Evolutionary conservation across 2,329 filamentous ascomycete genomes (phyloP), one percentile per base, ranked within the genome.

Genomic region (Myriosclerotinia curreyana): DNA sequence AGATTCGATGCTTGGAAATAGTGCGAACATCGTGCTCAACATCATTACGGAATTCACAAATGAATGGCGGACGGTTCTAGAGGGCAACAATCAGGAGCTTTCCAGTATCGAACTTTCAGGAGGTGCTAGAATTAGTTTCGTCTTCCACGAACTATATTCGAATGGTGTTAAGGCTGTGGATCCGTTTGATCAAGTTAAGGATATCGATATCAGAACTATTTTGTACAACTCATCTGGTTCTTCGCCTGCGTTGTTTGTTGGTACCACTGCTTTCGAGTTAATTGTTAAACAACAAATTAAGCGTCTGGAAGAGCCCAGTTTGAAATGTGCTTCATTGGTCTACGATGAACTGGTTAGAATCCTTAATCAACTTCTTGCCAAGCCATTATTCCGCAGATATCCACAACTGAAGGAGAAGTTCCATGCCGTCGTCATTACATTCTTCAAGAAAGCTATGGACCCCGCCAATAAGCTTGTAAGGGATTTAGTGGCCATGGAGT

Each of bases 221-320:
- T 85, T 99, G 11, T 96, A 96, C 86, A 99, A 99, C 84, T 98
- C 95, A 31, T 98, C 95, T n/a, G 95, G 95, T 75, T 95, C 95
- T 38, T 96, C 94, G 1, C 95, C 95, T 0, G 94, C 95, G 2
- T 86, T 99, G 9, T 99, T 99, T 74, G 95, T 99, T 38, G 95
- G 95, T 64, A 98, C 95, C 9, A 96, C 91, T 8, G 95, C 95
- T n/a, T 99, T 99, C 73, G 95, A 99, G 78, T 82, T 97, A 69
- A 97, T 99, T 71, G 94, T 98, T 70, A 99, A 98, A 83, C 92
- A 97, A 77, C 93, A 99, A 77, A 99, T 99, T 79, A 96, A 91
- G 84, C 86, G 95, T 64, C 78, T 99, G 60, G 95, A 99, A 78
- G 95, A 99, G 67, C 96, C 95, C 48, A 96, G 92, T 76, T 80